Percentiles rank a stretch among this genome's conserved stretches.
Evolutionary conservation across 345 rosid species (phyloP).

Genomic region (Syzygium oleosum): DNA sequence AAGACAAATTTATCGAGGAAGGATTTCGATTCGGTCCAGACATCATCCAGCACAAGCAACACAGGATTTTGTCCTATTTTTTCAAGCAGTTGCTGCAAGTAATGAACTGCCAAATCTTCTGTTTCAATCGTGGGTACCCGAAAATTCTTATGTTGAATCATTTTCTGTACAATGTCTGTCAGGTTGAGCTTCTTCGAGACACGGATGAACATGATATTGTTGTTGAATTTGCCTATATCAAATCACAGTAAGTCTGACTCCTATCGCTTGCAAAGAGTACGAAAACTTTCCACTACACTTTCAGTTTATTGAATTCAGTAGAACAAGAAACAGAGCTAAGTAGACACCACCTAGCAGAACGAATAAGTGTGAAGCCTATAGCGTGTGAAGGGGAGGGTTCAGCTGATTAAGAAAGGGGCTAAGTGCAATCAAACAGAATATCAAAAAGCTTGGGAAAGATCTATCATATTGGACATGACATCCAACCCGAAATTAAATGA

Average conservation of each 20-base stretch:
- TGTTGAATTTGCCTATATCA: constrained; percentile 11
- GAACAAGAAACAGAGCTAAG: background rate
- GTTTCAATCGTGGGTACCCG: background rate
- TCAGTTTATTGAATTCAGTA: background rate
- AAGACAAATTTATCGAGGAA: constrained; percentile 4
- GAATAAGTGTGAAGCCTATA: too few species aligned
- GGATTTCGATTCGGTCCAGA: background rate
- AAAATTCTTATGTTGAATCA: background rate
- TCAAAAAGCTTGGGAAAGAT: background rate
- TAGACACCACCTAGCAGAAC: too few species aligned
- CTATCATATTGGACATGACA: background rate
- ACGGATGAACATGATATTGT: constrained; percentile 9
- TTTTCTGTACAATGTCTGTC: background rate
- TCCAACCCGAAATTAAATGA: too few species aligned
- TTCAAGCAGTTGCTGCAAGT: background rate
- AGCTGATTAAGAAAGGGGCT: background rate
- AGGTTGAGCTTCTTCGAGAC: constrained; percentile 3
- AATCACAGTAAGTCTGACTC: background rate
- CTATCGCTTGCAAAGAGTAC: background rate
- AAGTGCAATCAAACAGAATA: background rate
- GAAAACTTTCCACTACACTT: background rate
- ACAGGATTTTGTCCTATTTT: constrained; percentile 1
- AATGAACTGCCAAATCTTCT: constrained; percentile 6
- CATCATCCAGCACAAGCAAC: constrained; percentile 24
- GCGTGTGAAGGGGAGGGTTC: background rate